Base-by-base conservation (phyloP, 179 eudicot species). In the Heliamphora pulchella region DNA sequence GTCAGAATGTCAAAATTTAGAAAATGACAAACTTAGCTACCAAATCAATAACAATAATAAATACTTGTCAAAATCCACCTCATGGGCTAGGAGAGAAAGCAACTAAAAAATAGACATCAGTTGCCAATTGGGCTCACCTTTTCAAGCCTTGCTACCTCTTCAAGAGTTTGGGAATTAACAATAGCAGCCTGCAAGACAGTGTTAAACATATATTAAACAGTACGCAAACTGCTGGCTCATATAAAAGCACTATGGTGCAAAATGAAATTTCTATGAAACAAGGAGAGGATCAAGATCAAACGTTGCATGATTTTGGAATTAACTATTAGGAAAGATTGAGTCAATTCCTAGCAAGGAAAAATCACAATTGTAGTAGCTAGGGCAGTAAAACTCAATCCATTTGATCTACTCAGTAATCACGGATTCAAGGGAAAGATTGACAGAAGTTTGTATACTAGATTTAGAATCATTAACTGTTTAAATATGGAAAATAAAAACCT, bases 141-240 rank as follows among this genome's bases (percentile, higher is more conserved):
- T 81, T 94, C 99, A 81, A 96, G 99, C 86, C 97, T 91, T 65
- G 99, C 97, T 78, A 96, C 99, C 89, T 96, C 99, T 84, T 96
- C 99, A 83, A 94, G 98, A 14, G 99, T 96, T 87, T 96, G 99
- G 55, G 99, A 90, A 79, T 92, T 96, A 79, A 90, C 96, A 76
- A 96, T 96, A 70, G 99, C 99, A 89, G 99, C 98, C 99, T 96
- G 92, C 92, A 86, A 73, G 62, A 82, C 47, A 81, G 85, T 76
- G 20, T 61, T 15, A 79, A 74, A 53, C 55, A 68, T 11, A 41
- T 8, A 72, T 51, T 17, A 72, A 72, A 20, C 64, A 65, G 17
- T 58, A 54, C 1, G 11, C 10, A 81, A 77, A 5, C 14, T 10
- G 47, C 46, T 80, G 0, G 22, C 50, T 74, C 3, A 14, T 43